A percentile compares a stretch with the other conserved stretches of the same genome.
phyloP scores from a whole-genome alignment of 2,329 filamentous ascomycete genomes.

The Zymoseptoria ardabiliae region DNA sequence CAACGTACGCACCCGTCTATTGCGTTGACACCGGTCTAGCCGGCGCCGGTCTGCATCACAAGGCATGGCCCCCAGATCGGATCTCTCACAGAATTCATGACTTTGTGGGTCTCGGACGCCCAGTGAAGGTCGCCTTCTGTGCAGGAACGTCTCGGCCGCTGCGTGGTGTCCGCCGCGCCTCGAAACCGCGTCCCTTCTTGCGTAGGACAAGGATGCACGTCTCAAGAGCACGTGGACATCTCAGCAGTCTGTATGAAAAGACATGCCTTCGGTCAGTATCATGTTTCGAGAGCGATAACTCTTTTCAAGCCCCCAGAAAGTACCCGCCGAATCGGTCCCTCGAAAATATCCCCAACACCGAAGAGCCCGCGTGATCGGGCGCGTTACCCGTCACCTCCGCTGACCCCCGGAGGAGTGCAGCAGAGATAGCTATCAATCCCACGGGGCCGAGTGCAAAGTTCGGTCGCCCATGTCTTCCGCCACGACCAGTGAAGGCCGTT shows the following conservation, averaged over 20 bases:
- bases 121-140: background rate
- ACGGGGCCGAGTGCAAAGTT: background rate
- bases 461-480: background rate
- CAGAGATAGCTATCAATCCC: background rate
- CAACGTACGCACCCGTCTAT: background rate
- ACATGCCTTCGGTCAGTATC: background rate
- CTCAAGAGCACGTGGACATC: background rate
- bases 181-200: background rate
- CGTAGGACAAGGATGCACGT: background rate
- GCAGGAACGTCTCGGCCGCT: background rate
- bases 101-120: background rate
- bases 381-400: background rate
- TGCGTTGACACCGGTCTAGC: background rate
- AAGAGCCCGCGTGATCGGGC: background rate
- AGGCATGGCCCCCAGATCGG: background rate
- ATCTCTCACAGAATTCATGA: background rate
- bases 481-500: background rate
- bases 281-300: background rate
- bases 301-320: background rate
- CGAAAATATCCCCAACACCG: background rate
- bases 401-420: background rate
- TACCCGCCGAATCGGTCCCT: background rate
- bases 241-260: background rate
- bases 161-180: background rate
- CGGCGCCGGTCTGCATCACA: background rate